Base-by-base conservation (phyloP, 2,329 filamentous ascomycete genomes). In the Nigrospora oryzae region DNA sequence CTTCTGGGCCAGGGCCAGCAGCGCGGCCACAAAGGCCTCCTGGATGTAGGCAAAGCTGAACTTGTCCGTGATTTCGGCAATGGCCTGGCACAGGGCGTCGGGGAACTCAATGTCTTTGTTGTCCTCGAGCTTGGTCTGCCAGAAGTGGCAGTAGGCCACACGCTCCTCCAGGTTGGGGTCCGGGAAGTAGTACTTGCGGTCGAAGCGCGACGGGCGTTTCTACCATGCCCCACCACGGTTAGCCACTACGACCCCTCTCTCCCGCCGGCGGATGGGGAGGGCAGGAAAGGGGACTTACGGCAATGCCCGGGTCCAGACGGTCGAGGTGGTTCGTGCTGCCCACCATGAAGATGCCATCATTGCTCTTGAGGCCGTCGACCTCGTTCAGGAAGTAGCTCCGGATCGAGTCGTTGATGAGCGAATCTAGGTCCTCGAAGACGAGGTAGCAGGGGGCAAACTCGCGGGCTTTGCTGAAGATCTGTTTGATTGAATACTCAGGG, bases 331-430 rank as follows among this genome's bases (percentile, higher is more conserved):
- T 84, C 0, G 81, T 84, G 43, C 74, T 79, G 30, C 77, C 80
- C 28, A 84, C 70, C 65, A 87, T 83, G 53, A 86, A 74, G 43
- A 86, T 84, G 11, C 83, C 83, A 51, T 86, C 79, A 51, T 87
- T 87, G 50, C 70, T 74, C 53, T 78, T 76, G 11, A 87, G 73
- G 0, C 83, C 83, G 49, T 87, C 83, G 3, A 86, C 77, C 60
- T 86, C 81, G 56, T 86, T 87, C 40, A 86, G 68, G 63, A 87
- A 87, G 65, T 84, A 86, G 43, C 74, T 79, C 28, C 83, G 70
- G 13, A 83, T 77, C 2, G 57, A 51, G 44, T 81, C 75, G 11
- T 70, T 71, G 38, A 87, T 74, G 32, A 86, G 73, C 10, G 75
- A 80, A 57, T 87, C 84, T 5, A 87, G 70, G 50, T 87, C 84